phyloP scores from a whole-genome alignment of 495 filamentous ascomycete species.

The Bathelium albidoporum region DNA sequence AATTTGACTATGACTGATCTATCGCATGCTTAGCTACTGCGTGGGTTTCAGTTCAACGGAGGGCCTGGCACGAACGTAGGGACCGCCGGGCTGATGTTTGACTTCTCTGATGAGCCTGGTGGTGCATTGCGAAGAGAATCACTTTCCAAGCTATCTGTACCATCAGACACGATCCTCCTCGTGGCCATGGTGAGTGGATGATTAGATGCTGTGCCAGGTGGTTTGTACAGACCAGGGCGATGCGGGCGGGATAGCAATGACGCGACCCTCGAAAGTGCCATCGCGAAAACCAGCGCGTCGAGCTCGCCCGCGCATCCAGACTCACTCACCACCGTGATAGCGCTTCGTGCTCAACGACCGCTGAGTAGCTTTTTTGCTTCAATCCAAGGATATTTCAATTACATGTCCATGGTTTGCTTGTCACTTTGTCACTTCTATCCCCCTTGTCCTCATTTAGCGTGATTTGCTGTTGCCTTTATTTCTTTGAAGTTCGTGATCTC shows the following conservation, averaged over 20 bases:
- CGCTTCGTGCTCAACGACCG: background rate
- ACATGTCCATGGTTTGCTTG: background rate
- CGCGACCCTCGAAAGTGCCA: background rate
- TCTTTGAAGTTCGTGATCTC: background rate
- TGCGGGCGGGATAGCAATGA: background rate
- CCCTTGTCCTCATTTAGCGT: background rate
- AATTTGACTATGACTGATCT: conserved; percentile 87
- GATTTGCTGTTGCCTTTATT: background rate
- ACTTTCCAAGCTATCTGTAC: conserved; percentile 23
- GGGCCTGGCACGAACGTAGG: conserved; percentile 24
- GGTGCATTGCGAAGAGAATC: conserved; percentile 10
- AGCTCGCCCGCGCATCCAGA: background rate
- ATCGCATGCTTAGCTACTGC: conserved; percentile 14
- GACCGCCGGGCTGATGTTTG: conserved; percentile 31
- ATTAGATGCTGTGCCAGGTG: background rate
- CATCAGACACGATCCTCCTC: conserved; percentile 18
- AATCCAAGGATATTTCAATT: background rate
- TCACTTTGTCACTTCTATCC: background rate
- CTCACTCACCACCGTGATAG: background rate
- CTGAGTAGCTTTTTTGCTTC: background rate
- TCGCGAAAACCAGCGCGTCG: conserved; percentile 1
- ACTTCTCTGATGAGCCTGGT: conserved; percentile 16
- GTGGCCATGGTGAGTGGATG: conserved; percentile 9
- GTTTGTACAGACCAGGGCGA: background rate
- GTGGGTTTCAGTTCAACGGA: conserved; percentile 3